These are phyloP conservation scores for Pecoramyces ruminantium DNA, from an alignment of 192 early-diverging fungal species.

Conservation along the genomic window DNA sequence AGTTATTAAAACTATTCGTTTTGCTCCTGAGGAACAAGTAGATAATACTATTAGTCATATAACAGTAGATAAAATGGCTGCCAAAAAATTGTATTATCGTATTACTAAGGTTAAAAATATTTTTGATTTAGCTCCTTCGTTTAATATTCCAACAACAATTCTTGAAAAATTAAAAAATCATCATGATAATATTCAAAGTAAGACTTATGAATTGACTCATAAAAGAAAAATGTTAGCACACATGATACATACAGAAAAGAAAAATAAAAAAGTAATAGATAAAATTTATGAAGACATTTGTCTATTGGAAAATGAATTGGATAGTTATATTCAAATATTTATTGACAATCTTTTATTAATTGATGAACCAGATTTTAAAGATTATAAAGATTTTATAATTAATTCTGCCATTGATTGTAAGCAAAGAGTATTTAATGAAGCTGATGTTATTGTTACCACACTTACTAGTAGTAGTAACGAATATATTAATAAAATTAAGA, in stretches of 20 bases:
- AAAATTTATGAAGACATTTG: conserved; percentile 21
- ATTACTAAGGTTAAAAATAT: conserved; percentile 1
- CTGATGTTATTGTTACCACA: conserved; percentile 68
- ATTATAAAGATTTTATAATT: neutral
- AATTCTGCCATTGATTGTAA: conserved; percentile 3
- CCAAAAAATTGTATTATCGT: conserved; percentile 9
- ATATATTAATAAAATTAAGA: conserved; percentile 35
- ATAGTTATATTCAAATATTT: neutral
- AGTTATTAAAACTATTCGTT: conserved; percentile 60
- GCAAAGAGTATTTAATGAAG: conserved; percentile 48
- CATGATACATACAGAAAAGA: neutral
- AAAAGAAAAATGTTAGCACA: conserved; percentile 5
- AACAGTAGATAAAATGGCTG: conserved; percentile 3
- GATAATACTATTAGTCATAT: conserved; percentile 16
- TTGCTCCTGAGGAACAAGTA: conserved; percentile 47
- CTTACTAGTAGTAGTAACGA: conserved; percentile 75
- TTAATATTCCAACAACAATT: neutral
- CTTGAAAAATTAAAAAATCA: neutral
- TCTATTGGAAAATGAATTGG: neutral
- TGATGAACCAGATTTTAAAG: neutral
- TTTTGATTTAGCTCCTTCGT: neutral
- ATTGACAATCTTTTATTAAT: neutral
- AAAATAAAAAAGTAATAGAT: conserved; percentile 15
- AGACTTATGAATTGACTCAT: conserved; percentile 11
- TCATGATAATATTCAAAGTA: neutral